A percentile compares a stretch with the other conserved stretches of the same genome.
Evolutionary conservation across 1,284 basidiomycete genomes (phyloP).

Genomic region (Marasmius fiardii): DNA sequence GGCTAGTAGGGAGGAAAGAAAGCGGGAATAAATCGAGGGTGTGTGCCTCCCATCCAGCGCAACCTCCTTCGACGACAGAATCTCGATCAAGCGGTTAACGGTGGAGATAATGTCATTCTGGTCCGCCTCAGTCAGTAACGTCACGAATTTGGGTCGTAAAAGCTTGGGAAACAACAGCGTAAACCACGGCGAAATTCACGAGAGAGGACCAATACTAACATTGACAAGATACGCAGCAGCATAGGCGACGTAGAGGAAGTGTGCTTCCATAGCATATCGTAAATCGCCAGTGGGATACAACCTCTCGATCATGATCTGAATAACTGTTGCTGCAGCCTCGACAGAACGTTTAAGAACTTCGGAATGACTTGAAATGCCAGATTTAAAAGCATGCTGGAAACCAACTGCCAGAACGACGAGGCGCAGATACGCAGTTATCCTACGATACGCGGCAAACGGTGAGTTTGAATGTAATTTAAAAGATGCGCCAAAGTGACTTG

Average conservation of each 20-base stretch:
- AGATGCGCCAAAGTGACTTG: constrained; percentile 23
- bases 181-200: not conserved
- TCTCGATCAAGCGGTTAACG: constrained; percentile 41
- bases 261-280: constrained; percentile 48
- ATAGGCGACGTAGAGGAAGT: constrained; percentile 55
- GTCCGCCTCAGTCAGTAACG: constrained; percentile 34
- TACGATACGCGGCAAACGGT: constrained; percentile 18
- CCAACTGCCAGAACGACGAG: constrained; percentile 50
- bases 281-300: constrained; percentile 45
- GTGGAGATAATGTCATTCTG: constrained; percentile 40
- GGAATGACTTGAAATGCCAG: constrained; percentile 35
- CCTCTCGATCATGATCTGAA: constrained; percentile 44
- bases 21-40: constrained; percentile 49
- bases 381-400: constrained; percentile 42
- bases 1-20: constrained; percentile 43
- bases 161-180: constrained; percentile 29
- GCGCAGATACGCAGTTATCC: constrained; percentile 48
- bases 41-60: constrained; percentile 48
- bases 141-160: constrained; percentile 44
- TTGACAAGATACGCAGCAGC: constrained; percentile 59
- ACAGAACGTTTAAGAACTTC: constrained; percentile 42
- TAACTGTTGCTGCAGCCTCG: constrained; percentile 43
- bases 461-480: no score
- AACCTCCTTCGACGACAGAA: constrained; percentile 43
- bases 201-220: constrained; percentile 28